phyloP scores from a whole-genome alignment of 768 basidiomycete species.

The Cystobasidium onofrii region DNA sequence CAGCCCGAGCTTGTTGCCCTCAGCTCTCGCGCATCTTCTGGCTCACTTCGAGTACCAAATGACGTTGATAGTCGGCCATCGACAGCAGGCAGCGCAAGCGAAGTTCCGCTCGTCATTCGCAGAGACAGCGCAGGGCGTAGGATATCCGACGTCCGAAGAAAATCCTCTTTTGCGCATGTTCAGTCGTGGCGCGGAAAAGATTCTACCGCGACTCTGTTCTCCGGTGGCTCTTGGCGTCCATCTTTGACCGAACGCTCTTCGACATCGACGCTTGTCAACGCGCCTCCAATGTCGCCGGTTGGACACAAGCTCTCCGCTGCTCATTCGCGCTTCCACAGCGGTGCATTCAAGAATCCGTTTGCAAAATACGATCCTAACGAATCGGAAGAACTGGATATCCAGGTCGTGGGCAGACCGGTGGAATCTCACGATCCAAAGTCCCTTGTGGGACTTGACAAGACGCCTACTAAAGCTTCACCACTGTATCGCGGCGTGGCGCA shows the following conservation, averaged over 20 bases:
- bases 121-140: neutral
- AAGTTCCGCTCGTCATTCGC: neutral
- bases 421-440: neutral
- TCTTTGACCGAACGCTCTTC: neutral
- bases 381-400: neutral
- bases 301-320: neutral
- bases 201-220: neutral
- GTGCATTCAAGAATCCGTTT: neutral
- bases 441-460: neutral
- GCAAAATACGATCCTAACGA: neutral
- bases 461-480: neutral
- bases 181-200: neutral
- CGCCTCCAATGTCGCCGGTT: neutral
- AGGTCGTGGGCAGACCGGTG: neutral
- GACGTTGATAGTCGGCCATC: neutral
- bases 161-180: neutral
- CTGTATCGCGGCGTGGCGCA: neutral
- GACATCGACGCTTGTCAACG: neutral
- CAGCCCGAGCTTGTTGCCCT: neutral
- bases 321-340: neutral
- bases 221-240: neutral
- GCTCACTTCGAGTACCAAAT: neutral
- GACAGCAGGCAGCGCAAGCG: neutral
- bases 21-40: neutral
- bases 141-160: neutral